Base-by-base conservation (phyloP, 768 basidiomycete species). In the Naganishia vaughanmartiniae region DNA sequence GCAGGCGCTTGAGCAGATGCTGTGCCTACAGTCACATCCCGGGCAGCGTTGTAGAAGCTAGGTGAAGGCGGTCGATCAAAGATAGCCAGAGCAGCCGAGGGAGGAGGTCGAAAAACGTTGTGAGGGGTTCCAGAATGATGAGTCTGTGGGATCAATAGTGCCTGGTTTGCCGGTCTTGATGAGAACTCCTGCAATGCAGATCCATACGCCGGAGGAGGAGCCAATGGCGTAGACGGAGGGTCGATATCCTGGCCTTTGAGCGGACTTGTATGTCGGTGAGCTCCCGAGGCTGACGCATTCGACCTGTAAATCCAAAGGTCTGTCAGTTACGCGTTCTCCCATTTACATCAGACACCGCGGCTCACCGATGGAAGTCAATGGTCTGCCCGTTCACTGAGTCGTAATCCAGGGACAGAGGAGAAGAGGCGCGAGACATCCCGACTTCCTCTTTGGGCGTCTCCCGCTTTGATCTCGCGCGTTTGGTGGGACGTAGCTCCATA, bases 71-170 rank as follows among this genome's bases (percentile, higher is more conserved):
- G 56, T 36, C 56, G 54, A 39, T 67, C 58, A 56, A 72, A 72
- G 24, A 72, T 72, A 15, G 54, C 71, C n/a, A 72, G 36, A n/a
- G 71, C 71, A n/a, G 63, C 71, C 15, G 71, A 72, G 14, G 71
- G 71, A 2, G 71, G 71, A 14, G 71, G 71, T 31, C 71, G 71
- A 28, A 72, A 72, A 3, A 72, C 53, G 21, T 46, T 57, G 30
- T 66, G 54, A 45, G 71, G 71, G 9, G 71, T 67, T 36, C 33
- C 55, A n/a, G 58, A 54, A 54, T 68, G 24, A 60, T 48, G 42
- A 21, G 45, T 9, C 45, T 30, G 68, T 19, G 58, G 56, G 26
- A 51, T 48, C 30, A 57, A 33, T 17, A 54, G n/a, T 45, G 36
- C 5, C 39, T 63, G 39, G 30, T 63, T 45, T 14, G 48, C 48